Conservation (phyloP, 352 stramenopile species). For the Phytophthora foliorum region DNA sequence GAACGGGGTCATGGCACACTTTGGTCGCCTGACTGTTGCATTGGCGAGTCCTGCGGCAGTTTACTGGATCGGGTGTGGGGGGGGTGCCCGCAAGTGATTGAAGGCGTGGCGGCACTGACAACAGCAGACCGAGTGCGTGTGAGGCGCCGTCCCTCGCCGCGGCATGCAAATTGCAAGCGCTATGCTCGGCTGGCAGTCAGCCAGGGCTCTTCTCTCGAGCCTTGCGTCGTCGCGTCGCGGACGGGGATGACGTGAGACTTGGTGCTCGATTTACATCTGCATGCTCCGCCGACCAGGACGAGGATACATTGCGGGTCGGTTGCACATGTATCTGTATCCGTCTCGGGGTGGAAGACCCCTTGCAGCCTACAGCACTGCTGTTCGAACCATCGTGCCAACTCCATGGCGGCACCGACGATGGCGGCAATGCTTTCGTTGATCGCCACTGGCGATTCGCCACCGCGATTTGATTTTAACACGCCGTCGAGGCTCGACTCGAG, state of each 20-base stretch:
- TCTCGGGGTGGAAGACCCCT: not conserved
- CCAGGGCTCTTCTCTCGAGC: slow-evolving; percentile 22
- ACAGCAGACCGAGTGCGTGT: slow-evolving; percentile 5
- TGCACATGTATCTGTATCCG: not conserved
- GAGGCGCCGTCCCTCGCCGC: not conserved
- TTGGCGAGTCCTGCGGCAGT: not conserved
- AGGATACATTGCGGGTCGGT: slow-evolving; percentile 7
- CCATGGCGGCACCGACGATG: not conserved
- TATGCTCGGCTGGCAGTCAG: slow-evolving; percentile 27
- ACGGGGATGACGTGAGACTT: slow-evolving; percentile 31
- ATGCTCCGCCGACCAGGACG: slow-evolving; percentile 18
- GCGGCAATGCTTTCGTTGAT: not conserved
- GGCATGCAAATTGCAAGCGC: not conserved
- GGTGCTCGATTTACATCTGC: slow-evolving; percentile 32
- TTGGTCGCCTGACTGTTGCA: slow-evolving; percentile 21
- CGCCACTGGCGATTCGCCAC: slow-evolving; percentile 1
- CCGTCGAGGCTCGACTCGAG: no score
- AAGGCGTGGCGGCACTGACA: slow-evolving; percentile 17
- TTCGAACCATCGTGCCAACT: not conserved
- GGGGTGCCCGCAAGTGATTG: slow-evolving; percentile 4
- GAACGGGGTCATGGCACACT: no score
- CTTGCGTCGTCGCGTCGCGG: slow-evolving; percentile 19
- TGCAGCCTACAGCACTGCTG: not conserved
- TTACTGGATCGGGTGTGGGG: not conserved
- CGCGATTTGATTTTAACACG: slow-evolving; percentile 5